Evolutionary conservation across 1,284 basidiomycete species (phyloP).

Genomic region (Marasmius tenuissimus): DNA sequence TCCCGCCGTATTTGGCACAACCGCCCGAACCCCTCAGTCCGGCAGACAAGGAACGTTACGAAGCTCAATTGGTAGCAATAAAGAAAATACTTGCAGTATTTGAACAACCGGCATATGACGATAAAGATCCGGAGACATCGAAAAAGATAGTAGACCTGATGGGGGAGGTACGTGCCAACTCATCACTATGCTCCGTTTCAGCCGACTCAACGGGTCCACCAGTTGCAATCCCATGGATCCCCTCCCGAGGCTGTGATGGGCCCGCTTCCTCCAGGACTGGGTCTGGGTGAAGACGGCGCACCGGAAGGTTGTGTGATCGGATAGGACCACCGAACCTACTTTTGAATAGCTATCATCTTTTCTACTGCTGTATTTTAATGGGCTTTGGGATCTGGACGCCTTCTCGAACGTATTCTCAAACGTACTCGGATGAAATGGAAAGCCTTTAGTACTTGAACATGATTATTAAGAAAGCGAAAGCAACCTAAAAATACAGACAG

Average conservation of each 20-base stretch:
- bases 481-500: no score
- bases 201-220: slow-evolving; percentile 6
- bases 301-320: not conserved
- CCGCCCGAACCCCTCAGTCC: slow-evolving; percentile 49
- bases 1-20: slow-evolving; percentile 76
- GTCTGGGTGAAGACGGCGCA: slow-evolving; percentile 35
- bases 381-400: not conserved
- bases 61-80: slow-evolving; percentile 67
- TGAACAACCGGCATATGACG: slow-evolving; percentile 65
- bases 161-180: slow-evolving; percentile 58
- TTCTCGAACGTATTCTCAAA: no score
- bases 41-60: slow-evolving; percentile 71
- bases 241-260: slow-evolving; percentile 93
- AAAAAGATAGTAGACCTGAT: slow-evolving; percentile 68
- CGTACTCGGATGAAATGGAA: no score
- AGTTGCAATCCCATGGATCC: slow-evolving; percentile 87
- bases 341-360: not conserved
- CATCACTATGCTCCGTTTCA: slow-evolving; percentile 12
- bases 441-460: no score
- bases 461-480: no score
- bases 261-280: slow-evolving; percentile 80
- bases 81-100: slow-evolving; percentile 73
- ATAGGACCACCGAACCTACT: not conserved
- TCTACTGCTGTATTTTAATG: not conserved
- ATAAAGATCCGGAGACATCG: slow-evolving; percentile 56